Percentiles rank a stretch among this genome's conserved stretches.
Evolutionary conservation across 192 early-diverging fungal species (phyloP).

Genomic region (Spizellomyces punctatus): DNA sequence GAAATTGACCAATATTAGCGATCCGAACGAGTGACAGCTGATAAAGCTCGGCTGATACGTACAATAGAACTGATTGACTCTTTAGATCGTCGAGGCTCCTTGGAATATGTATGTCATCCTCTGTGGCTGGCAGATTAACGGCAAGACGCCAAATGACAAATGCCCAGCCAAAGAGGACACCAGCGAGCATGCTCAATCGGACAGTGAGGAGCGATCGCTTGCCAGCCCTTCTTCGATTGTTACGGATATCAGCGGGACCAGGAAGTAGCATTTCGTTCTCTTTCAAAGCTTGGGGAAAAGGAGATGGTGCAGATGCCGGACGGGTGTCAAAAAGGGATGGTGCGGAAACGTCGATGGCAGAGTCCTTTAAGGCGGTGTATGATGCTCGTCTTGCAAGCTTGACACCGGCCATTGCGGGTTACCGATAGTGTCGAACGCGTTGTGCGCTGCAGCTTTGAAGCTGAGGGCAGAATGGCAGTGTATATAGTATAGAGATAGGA

Average conservation of each 20-base stretch:
- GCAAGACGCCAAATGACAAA: constrained; percentile 18
- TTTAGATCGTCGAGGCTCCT: constrained; percentile 38
- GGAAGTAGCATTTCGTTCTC: constrained; percentile 9
- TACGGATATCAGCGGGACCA: constrained; percentile 7
- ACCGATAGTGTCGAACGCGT: too few species aligned
- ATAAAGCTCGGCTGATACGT: background rate
- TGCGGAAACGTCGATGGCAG: background rate
- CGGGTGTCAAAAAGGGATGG: background rate
- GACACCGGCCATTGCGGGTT: background rate
- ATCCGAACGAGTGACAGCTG: background rate
- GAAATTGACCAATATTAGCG: background rate
- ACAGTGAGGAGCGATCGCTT: background rate
- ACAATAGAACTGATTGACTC: constrained; percentile 34
- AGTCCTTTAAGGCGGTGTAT: background rate
- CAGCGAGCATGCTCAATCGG: constrained; percentile 10
- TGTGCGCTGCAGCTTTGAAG: too few species aligned
- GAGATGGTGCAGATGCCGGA: background rate
- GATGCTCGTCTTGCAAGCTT: constrained; percentile 1
- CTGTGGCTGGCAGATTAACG: constrained; percentile 14
- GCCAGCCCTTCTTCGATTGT: background rate
- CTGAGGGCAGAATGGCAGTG: too few species aligned
- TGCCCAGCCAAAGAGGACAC: background rate
- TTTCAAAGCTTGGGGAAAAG: background rate
- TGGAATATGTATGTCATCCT: constrained; percentile 36
- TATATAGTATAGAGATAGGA: too few species aligned